These are phyloP conservation scores for Cutaneotrichosporon cavernicola DNA, from an alignment of 1,284 basidiomycete species.

Conservation along the genomic window DNA sequence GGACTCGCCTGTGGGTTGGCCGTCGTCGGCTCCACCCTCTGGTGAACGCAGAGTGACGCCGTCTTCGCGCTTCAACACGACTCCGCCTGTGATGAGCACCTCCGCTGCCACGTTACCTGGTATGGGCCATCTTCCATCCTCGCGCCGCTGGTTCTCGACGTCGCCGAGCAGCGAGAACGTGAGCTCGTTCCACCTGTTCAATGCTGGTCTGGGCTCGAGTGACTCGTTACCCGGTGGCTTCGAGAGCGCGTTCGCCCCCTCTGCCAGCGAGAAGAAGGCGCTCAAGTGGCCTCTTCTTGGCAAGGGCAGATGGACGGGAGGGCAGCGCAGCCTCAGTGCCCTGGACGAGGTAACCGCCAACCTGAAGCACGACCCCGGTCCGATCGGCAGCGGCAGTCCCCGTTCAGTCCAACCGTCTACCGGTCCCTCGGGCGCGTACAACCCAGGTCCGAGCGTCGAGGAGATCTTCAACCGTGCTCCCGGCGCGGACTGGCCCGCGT, in stretches of 20 bases:
- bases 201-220: conserved; percentile 34
- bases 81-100: conserved; percentile 5
- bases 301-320: conserved; percentile 32
- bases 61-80: conserved; percentile 15
- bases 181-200: conserved; percentile 31
- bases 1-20: conserved; percentile 22
- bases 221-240: conserved; percentile 37
- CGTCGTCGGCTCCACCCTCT: neutral
- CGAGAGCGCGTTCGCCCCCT: conserved; percentile 46
- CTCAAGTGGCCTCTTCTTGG: conserved; percentile 47
- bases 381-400: neutral
- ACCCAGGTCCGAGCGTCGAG: conserved; percentile 19
- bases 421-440: conserved; percentile 1
- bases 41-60: conserved; percentile 12
- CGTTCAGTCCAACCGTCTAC: neutral
- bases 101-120: conserved; percentile 17
- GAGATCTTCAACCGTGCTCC: conserved; percentile 30
- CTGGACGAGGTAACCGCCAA: conserved; percentile 24
- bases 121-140: conserved; percentile 29
- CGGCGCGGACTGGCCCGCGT: conserved; percentile 14
- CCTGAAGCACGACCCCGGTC: conserved; percentile 16
- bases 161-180: conserved; percentile 39
- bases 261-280: conserved; percentile 48
- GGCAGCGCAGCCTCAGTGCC: conserved; percentile 14
- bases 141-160: conserved; percentile 46